Conservation (phyloP, 1,284 basidiomycete species). For the Stygiomarasmius scandens region DNA sequence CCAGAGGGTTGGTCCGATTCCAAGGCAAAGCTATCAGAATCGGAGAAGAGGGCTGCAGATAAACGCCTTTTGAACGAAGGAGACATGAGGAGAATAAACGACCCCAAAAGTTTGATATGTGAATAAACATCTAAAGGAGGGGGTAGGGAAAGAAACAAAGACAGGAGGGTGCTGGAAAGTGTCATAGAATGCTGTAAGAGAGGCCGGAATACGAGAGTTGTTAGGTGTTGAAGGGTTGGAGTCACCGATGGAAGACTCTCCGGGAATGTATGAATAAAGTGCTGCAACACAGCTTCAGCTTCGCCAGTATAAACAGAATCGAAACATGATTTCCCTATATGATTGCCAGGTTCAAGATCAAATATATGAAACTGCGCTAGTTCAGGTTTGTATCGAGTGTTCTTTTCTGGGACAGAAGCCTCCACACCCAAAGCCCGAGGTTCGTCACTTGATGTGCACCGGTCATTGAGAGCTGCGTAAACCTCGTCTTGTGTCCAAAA, state of each 20-base stretch:
- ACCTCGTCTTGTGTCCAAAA: slow-evolving; percentile 64
- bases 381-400: slow-evolving; percentile 30
- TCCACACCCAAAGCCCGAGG: neutral
- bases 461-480: slow-evolving; percentile 40
- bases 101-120: slow-evolving; percentile 68
- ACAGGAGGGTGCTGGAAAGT: slow-evolving; percentile 63
- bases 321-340: slow-evolving; percentile 28
- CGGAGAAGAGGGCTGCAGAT: slow-evolving; percentile 68
- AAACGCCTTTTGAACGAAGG: slow-evolving; percentile 68
- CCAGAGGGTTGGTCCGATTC: slow-evolving; percentile 34
- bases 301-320: slow-evolving; percentile 31
- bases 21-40: slow-evolving; percentile 48
- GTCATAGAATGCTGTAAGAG: slow-evolving; percentile 57
- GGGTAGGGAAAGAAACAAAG: slow-evolving; percentile 56
- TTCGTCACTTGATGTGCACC: neutral
- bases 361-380: slow-evolving; percentile 59
- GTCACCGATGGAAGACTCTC: slow-evolving; percentile 57
- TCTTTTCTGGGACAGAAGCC: neutral
- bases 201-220: slow-evolving; percentile 58
- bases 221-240: slow-evolving; percentile 63
- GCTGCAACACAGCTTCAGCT: slow-evolving; percentile 33
- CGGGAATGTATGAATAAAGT: slow-evolving; percentile 63
- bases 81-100: slow-evolving; percentile 68
- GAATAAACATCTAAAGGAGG: slow-evolving; percentile 59
- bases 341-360: slow-evolving; percentile 64